Conservation (phyloP, 257 asterid genomes). For the Petunia axillaris region DNA sequence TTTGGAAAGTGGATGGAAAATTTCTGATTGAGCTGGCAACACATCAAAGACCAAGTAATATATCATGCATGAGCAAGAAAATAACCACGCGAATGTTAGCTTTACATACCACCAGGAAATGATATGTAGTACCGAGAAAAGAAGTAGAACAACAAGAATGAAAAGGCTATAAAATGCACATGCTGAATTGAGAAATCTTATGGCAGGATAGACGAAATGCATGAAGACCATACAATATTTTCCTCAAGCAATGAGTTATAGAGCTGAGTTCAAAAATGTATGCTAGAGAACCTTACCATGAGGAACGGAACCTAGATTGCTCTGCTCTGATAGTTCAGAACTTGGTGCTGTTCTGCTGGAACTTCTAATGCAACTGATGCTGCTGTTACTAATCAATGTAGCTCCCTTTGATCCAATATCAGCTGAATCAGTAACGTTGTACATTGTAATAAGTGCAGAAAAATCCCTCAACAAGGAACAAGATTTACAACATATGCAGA, state of each 20-base stretch:
- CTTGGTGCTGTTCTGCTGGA: conserved; percentile 48
- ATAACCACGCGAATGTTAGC: not conserved
- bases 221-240: not conserved
- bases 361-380: conserved; percentile 52
- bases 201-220: not conserved
- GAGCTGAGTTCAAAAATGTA: not conserved
- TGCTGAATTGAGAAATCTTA: not conserved
- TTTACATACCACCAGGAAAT: not conserved
- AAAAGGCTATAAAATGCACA: not conserved
- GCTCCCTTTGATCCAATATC: conserved; percentile 73
- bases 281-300: conserved; percentile 51
- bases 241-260: not conserved
- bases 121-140: not conserved
- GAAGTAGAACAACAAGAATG: not conserved
- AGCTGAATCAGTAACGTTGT: conserved; percentile 64
- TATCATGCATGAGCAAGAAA: not conserved
- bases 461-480: conserved; percentile 15
- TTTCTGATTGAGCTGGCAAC: not conserved
- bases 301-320: conserved; percentile 51
- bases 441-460: conserved; percentile 47
- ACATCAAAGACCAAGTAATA: not conserved
- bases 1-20: conserved; percentile 3
- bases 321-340: conserved; percentile 49
- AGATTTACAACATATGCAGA: not conserved
- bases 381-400: conserved; percentile 50